Evolutionary conservation across 331 rosid species (phyloP), one percentile per base, ranked within the genome.

Genomic region (Quercus lobata): DNA sequence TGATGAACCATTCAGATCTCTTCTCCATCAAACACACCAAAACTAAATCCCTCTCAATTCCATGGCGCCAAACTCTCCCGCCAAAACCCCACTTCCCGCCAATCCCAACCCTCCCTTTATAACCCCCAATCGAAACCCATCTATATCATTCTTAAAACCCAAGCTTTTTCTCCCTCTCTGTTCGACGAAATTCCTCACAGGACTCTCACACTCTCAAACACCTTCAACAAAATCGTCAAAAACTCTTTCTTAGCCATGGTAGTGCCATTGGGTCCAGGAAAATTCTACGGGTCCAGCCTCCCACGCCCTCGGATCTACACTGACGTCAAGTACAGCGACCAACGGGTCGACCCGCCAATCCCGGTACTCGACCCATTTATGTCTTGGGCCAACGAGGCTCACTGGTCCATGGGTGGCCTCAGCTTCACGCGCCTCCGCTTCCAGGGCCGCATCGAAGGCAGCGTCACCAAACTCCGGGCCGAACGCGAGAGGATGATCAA

Each of bases 381-480:
- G 60, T 84, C 85, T 0, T 93, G 99, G 96, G 96, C 98, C 73
- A 24, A 81, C 19, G 91, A 90, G 72, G 98, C 99, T 57, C 96
- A 96, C 85, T 95, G 99, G 94, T 88, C 98, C 79, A 93, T 95
- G 98, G 99, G 97, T 0, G 98, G 99, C 6, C 87, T 93, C 69
- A 85, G 87, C 83, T 80, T 81, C 89, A 87, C 84, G 44, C 97
- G 97, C 80, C 88, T 93, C 65, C 89, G 96, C 6, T 86, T 89
- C 44, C 95, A 90, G 72, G 99, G 99, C 32, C 91, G 87, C 21
- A 91, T 95, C 62, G 99, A 93, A 60, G 99, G 99, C 49, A 88
- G 78, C 81, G 82, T 93, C 44, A 24, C 81, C 49, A 90, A 66
- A 61, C 99, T 95, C 83, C 96, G 93, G 7, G 57, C 72, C 21